Evolutionary conservation across 441 rosid species (phyloP).

Genomic region (Metrosideros polymorpha): DNA sequence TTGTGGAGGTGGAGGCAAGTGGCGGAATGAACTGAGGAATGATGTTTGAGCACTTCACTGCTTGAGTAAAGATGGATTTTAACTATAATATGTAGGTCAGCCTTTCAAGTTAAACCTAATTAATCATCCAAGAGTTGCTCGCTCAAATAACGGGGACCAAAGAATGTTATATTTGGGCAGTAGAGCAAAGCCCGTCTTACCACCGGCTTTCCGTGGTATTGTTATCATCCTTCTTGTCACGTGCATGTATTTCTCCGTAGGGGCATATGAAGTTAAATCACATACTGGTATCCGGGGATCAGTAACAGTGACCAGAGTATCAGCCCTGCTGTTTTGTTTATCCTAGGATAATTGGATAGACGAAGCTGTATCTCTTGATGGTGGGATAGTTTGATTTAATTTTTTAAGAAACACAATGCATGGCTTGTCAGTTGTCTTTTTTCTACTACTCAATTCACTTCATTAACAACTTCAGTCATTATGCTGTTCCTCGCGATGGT

Average conservation of each 20-base stretch:
- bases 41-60: background rate
- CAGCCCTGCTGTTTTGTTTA: background rate
- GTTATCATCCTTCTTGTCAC: background rate
- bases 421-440: background rate
- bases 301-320: background rate
- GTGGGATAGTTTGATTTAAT: background rate
- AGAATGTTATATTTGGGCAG: background rate
- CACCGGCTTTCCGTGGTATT: background rate
- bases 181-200: background rate
- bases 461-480: background rate
- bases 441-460: background rate
- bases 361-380: background rate
- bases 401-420: background rate
- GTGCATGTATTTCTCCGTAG: background rate
- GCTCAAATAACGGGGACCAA: accelerated
- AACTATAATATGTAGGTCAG: background rate
- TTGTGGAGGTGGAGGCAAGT: background rate
- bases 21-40: background rate
- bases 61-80: background rate
- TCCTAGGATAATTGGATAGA: background rate
- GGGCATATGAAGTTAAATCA: background rate
- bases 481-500: background rate
- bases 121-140: background rate
- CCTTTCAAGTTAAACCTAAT: background rate
- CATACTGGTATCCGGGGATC: background rate